Base-by-base conservation (phyloP, 2,329 filamentous ascomycete genomes). In the Venturiaceae sp. region DNA sequence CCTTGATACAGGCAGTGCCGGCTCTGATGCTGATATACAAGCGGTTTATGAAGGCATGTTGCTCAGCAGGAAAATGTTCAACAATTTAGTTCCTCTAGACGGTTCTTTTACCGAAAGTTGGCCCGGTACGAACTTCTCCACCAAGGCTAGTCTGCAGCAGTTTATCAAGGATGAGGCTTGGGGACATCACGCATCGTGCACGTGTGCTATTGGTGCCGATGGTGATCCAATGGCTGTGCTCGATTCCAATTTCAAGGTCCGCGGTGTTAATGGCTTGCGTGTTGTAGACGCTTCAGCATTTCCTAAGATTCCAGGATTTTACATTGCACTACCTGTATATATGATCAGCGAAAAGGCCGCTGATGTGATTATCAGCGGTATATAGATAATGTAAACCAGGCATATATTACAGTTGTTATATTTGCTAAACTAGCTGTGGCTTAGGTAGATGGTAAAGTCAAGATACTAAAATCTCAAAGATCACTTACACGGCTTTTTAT, bases 321-420 rank as follows among this genome's bases (percentile, higher is more conserved):
- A 80, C 63, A 74, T 78, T 28, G 73, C 75, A 3, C 66, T 79
- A 0, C 75, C 80, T 0, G 77, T 77, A 0, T 83, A 81, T 63
- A 81, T 85, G 68, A 72, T 81, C 5, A 76, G 75, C 1, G 82
- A 86, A 72, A 86, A 85, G 73, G 83, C 83, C 1, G 79, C 80
- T 2, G 81, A 84, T 67, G 77, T 76, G 5, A 84, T 85, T 55
- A n/a, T n/a, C n/a, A n/a, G n/a, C n/a, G n/a, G n/a, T n/a, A n/a
- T n/a, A n/a, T n/a, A n/a, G n/a, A n/a, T n/a, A n/a, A n/a, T n/a
- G n/a, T n/a, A n/a, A n/a, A n/a, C n/a, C n/a, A n/a, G n/a, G n/a
- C n/a, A n/a, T n/a, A n/a, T n/a, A n/a, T n/a, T n/a, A n/a, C n/a
- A n/a, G n/a, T n/a, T n/a, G n/a, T n/a, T n/a, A n/a, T n/a, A n/a